Evolutionary conservation across 164 flowering plant genomes (phyloP).

Genomic region (Paratinospora sagittata): DNA sequence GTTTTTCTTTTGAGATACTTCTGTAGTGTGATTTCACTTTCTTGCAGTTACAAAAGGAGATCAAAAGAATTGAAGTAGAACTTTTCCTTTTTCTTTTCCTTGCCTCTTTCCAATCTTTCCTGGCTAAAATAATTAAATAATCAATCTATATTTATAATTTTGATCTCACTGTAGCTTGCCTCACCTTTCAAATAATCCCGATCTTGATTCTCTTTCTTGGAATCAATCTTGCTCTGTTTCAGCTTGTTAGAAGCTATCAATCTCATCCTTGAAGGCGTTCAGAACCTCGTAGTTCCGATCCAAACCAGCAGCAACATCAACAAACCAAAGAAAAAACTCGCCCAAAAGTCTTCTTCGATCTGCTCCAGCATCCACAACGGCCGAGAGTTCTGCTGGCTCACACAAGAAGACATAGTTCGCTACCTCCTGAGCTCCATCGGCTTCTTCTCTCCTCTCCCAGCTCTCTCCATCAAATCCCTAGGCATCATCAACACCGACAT

Average conservation of each 20-base stretch:
- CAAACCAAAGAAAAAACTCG: slow-evolving; percentile 28
- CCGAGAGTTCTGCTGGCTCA: slow-evolving; percentile 76
- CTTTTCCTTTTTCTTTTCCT: too few species aligned
- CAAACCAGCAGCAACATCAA: slow-evolving; percentile 9
- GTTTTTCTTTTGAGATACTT: too few species aligned
- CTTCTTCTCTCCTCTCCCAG: slow-evolving; percentile 57
- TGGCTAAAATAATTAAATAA: too few species aligned
- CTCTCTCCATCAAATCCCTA: slow-evolving; percentile 50
- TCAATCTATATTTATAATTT: too few species aligned
- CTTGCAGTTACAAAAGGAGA: neutral
- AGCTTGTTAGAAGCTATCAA: slow-evolving; percentile 78
- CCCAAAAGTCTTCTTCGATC: slow-evolving; percentile 14
- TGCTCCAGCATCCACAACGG: slow-evolving; percentile 36
- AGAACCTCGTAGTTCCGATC: slow-evolving; percentile 66
- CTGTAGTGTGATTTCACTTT: neutral
- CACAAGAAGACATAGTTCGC: slow-evolving; percentile 70
- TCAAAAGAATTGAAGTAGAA: too few species aligned
- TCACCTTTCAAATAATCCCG: too few species aligned
- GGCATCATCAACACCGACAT: slow-evolving; percentile 43
- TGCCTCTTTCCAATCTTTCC: too few species aligned
- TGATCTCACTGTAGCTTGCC: too few species aligned
- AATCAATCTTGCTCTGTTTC: slow-evolving; percentile 5
- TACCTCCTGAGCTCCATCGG: slow-evolving; percentile 76
- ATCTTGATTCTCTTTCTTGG: too few species aligned
- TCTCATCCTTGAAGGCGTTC: slow-evolving; percentile 62